Conservation (phyloP, 2,329 filamentous ascomycete species). For the Coniochaeta ligniaria region DNA sequence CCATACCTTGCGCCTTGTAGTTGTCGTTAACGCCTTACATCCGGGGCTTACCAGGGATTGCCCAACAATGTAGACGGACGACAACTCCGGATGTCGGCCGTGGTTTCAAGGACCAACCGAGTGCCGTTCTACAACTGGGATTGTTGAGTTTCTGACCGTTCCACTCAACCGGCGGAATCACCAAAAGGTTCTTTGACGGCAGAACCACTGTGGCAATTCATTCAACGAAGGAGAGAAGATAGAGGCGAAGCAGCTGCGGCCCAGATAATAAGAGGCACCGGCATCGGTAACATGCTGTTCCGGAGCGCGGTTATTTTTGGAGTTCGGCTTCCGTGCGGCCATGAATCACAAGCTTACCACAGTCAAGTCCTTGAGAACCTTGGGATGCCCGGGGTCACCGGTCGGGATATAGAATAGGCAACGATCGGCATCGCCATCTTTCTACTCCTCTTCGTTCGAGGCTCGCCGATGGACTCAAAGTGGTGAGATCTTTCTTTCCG, state of each 20-base stretch:
- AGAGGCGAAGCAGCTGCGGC: background rate
- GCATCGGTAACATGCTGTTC: background rate
- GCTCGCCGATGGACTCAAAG: background rate
- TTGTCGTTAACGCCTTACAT: no score
- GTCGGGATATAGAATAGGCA: background rate
- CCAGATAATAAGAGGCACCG: background rate
- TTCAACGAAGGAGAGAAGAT: background rate
- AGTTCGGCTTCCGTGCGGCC: background rate
- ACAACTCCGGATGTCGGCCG: no score
- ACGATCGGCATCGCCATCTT: background rate
- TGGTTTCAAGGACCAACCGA: background rate
- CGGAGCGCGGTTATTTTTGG: background rate
- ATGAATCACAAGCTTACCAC: background rate
- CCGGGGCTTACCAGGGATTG: no score
- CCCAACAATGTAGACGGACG: no score
- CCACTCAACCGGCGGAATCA: no score
- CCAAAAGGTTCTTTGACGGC: background rate
- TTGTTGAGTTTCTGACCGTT: no score
- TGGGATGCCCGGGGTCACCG: background rate
- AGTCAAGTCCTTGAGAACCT: background rate
- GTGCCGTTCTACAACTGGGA: background rate
- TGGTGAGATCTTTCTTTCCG: background rate
- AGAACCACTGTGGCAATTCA: background rate
- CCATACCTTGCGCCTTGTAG: no score
- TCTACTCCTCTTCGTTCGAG: background rate